Evolutionary conservation across 805 yeast genomes (phyloP).

Genomic region (Groenewaldozyma tartarivorans): DNA sequence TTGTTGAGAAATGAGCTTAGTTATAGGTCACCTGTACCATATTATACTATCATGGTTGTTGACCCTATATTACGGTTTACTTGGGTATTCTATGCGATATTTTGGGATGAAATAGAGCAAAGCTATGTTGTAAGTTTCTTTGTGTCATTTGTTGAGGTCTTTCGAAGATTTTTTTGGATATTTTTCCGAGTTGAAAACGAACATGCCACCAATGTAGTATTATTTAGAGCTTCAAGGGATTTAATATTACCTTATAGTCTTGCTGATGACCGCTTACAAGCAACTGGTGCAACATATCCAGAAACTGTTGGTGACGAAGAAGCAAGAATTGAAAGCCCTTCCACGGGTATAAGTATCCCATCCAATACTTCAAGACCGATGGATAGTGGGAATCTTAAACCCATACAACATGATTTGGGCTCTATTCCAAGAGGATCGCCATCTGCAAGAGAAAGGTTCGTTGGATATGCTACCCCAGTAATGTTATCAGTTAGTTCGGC

Average conservation of each 20-base stretch:
- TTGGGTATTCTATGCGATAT: constrained; percentile 85
- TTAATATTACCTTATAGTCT: constrained; percentile 66
- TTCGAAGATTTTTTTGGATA: constrained; percentile 83
- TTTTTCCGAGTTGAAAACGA: constrained; percentile 93
- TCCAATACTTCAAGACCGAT: constrained; percentile 1
- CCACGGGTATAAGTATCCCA: background rate
- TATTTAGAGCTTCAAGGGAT: constrained; percentile 82
- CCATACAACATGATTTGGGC: background rate
- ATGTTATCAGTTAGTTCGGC: constrained; percentile 16
- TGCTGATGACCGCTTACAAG: background rate
- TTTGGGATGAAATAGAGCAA: constrained; percentile 69
- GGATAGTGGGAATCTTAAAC: background rate
- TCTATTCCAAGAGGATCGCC: background rate
- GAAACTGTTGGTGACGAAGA: background rate
- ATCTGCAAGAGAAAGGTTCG: constrained; percentile 6
- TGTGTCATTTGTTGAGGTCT: constrained; percentile 71
- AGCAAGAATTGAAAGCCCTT: background rate
- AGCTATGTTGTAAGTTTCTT: constrained; percentile 79
- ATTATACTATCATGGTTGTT: constrained; percentile 63
- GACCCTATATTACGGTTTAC: constrained; percentile 75
- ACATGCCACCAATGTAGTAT: constrained; percentile 80
- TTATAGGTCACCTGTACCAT: constrained; percentile 47
- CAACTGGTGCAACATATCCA: background rate
- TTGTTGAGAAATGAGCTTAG: constrained; percentile 66
- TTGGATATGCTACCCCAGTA: constrained; percentile 19